phyloP scores from a whole-genome alignment of 257 asterid species.

The Cinchona pubescens region DNA sequence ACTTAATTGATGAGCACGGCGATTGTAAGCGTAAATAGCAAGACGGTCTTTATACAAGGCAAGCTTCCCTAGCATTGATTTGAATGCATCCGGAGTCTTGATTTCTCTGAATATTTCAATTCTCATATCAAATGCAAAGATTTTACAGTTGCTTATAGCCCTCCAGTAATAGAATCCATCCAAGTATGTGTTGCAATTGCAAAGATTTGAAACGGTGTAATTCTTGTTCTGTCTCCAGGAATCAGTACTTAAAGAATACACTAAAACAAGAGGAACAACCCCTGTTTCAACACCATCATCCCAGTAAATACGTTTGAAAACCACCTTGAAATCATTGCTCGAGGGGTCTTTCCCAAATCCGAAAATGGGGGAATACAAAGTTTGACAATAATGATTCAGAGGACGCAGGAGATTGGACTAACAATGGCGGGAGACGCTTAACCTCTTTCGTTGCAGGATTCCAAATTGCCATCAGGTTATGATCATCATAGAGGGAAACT shows the following conservation, averaged over 20 bases:
- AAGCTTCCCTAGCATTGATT: background rate
- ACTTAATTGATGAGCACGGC: background rate
- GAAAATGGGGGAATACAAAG: conserved; percentile 12
- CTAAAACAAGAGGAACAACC: background rate
- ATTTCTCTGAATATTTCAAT: background rate
- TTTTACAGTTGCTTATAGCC: background rate
- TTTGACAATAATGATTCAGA: background rate
- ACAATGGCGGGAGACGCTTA: conserved; percentile 30
- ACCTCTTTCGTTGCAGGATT: conserved; percentile 46
- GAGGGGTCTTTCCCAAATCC: conserved; percentile 45
- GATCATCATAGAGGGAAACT: conserved; percentile 23
- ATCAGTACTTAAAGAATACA: background rate
- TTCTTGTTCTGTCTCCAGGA: background rate
- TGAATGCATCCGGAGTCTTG: background rate
- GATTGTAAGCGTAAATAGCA: background rate
- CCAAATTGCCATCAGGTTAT: conserved; percentile 29
- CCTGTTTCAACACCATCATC: background rate
- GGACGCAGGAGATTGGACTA: background rate
- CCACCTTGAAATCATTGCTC: conserved; percentile 7
- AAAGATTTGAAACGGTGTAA: background rate
- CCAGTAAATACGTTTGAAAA: background rate
- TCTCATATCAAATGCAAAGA: background rate
- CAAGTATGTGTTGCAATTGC: background rate
- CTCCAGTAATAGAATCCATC: conserved; percentile 1
- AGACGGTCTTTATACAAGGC: background rate